Evolutionary conservation across 441 rosid genomes (phyloP).

Genomic region (Biscutella auriculata): DNA sequence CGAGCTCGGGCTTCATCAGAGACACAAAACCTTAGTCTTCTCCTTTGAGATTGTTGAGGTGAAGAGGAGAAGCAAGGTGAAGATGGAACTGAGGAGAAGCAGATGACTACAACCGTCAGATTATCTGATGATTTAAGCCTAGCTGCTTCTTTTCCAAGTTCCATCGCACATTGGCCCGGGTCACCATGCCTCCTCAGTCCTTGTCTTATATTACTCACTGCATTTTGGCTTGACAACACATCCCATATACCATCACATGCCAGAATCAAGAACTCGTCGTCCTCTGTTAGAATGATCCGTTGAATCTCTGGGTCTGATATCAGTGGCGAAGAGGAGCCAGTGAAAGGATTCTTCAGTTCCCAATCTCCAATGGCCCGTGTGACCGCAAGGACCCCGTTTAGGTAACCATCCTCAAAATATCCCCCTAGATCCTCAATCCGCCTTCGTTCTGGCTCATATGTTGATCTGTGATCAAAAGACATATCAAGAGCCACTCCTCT

Average conservation of each 20-base stretch:
- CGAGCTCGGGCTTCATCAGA: conserved; percentile 56
- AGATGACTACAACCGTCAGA: conserved; percentile 54
- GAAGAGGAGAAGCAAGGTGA: too few species aligned
- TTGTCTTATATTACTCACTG: conserved; percentile 77
- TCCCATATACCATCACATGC: conserved; percentile 90
- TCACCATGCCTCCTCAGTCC: conserved; percentile 74
- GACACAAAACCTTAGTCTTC: conserved; percentile 35
- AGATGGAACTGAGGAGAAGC: conserved; percentile 47
- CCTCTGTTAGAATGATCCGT: conserved; percentile 37
- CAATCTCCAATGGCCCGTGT: conserved; percentile 81
- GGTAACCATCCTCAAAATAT: conserved; percentile 47
- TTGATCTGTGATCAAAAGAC: conserved; percentile 75
- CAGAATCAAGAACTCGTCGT: conserved; percentile 75
- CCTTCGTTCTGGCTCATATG: conserved; percentile 35
- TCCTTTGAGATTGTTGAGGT: conserved; percentile 35
- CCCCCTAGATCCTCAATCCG: conserved; percentile 72
- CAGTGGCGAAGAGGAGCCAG: conserved; percentile 30
- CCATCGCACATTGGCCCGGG: conserved; percentile 57
- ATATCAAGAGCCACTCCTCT: conserved; percentile 68
- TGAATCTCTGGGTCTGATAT: conserved; percentile 71
- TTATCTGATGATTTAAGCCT: conserved; percentile 75
- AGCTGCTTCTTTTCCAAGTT: conserved; percentile 64
- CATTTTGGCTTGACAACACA: conserved; percentile 70
- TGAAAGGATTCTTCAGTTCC: conserved; percentile 40
- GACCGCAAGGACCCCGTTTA: conserved; percentile 62